Conservation (phyloP, 2,329 filamentous ascomycete species). For the Neobulgaria alba region DNA sequence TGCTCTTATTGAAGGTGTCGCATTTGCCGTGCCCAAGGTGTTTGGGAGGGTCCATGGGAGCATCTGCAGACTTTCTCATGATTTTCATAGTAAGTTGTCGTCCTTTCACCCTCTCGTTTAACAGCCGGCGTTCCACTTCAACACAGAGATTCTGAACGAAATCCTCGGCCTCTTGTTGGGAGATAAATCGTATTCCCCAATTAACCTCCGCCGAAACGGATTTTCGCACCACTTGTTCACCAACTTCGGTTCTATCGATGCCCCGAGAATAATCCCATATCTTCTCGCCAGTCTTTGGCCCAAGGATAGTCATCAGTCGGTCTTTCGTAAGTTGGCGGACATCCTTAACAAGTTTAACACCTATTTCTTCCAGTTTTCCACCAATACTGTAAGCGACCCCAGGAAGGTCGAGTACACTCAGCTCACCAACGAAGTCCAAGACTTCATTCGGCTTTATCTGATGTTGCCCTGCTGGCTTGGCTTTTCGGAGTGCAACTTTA, state of each 20-base stretch:
- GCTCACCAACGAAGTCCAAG: constrained; percentile 64
- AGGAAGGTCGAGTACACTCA: constrained; percentile 74
- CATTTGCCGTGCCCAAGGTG: constrained; percentile 93
- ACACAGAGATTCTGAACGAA: constrained; percentile 80
- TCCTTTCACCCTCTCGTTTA: constrained; percentile 80
- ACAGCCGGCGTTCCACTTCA: constrained; percentile 71
- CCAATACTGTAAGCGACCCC: constrained; percentile 89
- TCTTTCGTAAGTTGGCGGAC: constrained; percentile 71
- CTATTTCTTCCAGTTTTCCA: constrained; percentile 79
- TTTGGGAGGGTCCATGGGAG: constrained; percentile 84
- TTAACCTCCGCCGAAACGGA: constrained; percentile 96
- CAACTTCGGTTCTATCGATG: constrained; percentile 78
- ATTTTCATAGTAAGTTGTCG: constrained; percentile 88
- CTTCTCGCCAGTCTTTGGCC: constrained; percentile 87
- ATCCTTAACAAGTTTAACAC: constrained; percentile 74
- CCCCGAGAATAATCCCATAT: constrained; percentile 86
- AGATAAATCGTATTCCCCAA: constrained; percentile 94
- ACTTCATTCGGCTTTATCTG: constrained; percentile 78
- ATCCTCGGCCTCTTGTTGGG: constrained; percentile 84
- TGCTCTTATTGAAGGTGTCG: constrained; percentile 86
- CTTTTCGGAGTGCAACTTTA: constrained; percentile 81
- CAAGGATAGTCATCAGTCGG: constrained; percentile 61
- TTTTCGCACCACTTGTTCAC: constrained; percentile 76
- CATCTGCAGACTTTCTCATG: constrained; percentile 79
- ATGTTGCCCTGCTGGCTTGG: constrained; percentile 89